Base-by-base conservation (phyloP, 495 filamentous ascomycete genomes). In the Venustampulla echinocandica region DNA sequence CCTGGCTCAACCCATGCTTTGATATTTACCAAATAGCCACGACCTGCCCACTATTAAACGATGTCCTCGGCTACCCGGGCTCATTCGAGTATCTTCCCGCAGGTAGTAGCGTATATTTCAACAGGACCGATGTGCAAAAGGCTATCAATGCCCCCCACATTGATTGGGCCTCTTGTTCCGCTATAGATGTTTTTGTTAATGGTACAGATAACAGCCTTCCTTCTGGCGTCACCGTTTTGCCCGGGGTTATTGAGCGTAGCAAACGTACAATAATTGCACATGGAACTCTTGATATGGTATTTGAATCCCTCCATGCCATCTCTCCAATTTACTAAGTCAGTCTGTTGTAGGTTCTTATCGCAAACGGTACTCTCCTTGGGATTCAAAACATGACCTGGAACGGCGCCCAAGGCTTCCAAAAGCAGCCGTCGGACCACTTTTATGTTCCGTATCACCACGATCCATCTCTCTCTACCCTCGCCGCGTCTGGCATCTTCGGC, bases 371-470 rank as follows among this genome's bases (percentile, higher is more conserved):
- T 0, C 68, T 92, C 0, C 64, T 84, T 11, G 77, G 74, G 15
- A 82, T 90, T 30, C 85, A 92, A 55, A 90, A 89, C 60, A 87
- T 90, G 84, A 90, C 84, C 0, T 90, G 82, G 82, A 75, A 77
- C 45, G 86, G 86, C 4, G 58, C 59, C 10, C 75, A 81, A 44
- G 86, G 86, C 0, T 90, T 90, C 66, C 70, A 75, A 33, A 54
- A 50, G 10, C 60, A 66, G 1, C 84, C 84, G 0, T 53, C 57
- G 1, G 74, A 76, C 25, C 71, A 74, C 0, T 74, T 88, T 37
- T 81, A 78, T 44, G 79, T 87, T 0, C 84, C 85, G 0, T 78
- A 79, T 42, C 77, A 79, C 44, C 60, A 58, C 34, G 48, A 51
- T 11, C 46, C 37, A 3, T 42, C 24, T 22, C 30, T 42, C 1